Evolutionary conservation across 2,329 filamentous ascomycete genomes (phyloP), one percentile per base, ranked within the genome.

Genomic region (Cladosporium phlei): DNA sequence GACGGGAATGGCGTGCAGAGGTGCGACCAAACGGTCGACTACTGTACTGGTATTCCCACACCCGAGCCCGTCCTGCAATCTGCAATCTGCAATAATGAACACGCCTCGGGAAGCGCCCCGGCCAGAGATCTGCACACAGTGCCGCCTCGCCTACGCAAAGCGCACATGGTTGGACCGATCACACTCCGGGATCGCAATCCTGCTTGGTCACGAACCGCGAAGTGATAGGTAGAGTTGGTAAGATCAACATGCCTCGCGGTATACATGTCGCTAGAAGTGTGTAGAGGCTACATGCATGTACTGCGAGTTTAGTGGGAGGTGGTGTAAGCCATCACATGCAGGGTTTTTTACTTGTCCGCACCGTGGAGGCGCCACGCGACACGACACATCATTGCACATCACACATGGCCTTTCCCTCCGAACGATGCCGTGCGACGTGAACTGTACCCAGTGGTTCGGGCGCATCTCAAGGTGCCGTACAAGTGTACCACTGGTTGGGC

Each of bases 131-230:
- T 35, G 27, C 40, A 14, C 19, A 20, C 29, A 30, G 14, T 29
- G 28, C 28, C 20, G 35, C 10, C 20, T 43, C 39, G 39, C 39
- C 21, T 43, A 29, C 39, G 39, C 30, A 43, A 10, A 12, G 27
- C 39, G 29, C 29, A 21, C 39, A 29, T 30, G 30, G 30, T 7
- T 7, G 7, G 33, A 37, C 30, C 22, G 40, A 45, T 45, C 40
- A 27, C 24, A 29, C 19, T 16, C 40, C 22, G 22, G 40, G 40
- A 45, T 45, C 22, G 14, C 22, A 29, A 45, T 45, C 40, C 40
- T 45, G 17, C 12, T 12, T n/a, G n/a, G n/a, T n/a, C n/a, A n/a
- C n/a, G 30, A 33, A 33, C 30, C 6, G 21, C 25, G 20, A n/a
- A n/a, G n/a, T n/a, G n/a, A n/a, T n/a, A n/a, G n/a, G n/a, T n/a